These are phyloP conservation scores for Fusarium sp. DNA, from an alignment of 2,329 filamentous ascomycete genomes.

Conservation along the genomic window DNA sequence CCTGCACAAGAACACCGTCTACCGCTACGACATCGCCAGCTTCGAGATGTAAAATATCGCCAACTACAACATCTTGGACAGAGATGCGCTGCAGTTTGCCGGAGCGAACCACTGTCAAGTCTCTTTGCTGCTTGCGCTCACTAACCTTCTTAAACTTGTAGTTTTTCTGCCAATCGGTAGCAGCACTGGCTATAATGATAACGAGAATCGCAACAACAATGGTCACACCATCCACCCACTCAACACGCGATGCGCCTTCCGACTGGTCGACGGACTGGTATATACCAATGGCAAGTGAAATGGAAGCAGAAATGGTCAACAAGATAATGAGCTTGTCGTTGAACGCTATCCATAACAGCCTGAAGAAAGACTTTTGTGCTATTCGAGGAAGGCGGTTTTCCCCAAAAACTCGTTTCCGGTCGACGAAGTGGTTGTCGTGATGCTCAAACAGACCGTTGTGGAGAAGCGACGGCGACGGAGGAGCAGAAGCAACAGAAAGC, in stretches of 20 bases:
- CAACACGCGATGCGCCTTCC: constrained; percentile 67
- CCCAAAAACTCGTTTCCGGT: constrained; percentile 78
- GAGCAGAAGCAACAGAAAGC: constrained; percentile 38
- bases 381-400: constrained; percentile 70
- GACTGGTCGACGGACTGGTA: constrained; percentile 75
- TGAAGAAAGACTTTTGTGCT: constrained; percentile 76
- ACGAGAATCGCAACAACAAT: constrained; percentile 83
- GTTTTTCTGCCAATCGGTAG: constrained; percentile 87
- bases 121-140: constrained; percentile 81
- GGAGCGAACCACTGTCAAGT: constrained; percentile 82
- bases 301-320: constrained; percentile 76
- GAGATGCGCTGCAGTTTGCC: constrained; percentile 78
- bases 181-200: constrained; percentile 81
- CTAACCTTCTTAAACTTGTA: constrained; percentile 85
- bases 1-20: constrained; percentile 75
- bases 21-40: constrained; percentile 79
- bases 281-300: constrained; percentile 80
- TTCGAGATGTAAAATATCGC: constrained; percentile 79
- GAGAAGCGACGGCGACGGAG: constrained; percentile 40
- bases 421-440: constrained; percentile 54
- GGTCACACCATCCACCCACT: constrained; percentile 87
- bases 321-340: constrained; percentile 85
- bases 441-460: constrained; percentile 51
- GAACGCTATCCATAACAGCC: constrained; percentile 81
- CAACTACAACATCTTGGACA: constrained; percentile 78